Base-by-base conservation (phyloP, 2,329 filamentous ascomycete species). In the Aureobasidium sp. region DNA sequence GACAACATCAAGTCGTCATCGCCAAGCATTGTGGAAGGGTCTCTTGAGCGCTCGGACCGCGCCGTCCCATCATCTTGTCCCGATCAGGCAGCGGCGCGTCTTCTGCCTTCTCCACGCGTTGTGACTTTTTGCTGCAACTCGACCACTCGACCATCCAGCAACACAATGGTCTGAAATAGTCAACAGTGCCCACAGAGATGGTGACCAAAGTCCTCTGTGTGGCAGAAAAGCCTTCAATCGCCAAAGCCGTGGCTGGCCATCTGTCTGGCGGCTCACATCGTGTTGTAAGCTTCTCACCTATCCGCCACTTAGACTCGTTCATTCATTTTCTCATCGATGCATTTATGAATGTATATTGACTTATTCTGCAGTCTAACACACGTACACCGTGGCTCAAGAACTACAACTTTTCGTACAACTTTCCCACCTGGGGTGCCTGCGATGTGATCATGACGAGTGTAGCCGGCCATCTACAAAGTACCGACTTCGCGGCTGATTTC, bases 401-500 rank as follows among this genome's bases (percentile, higher is more conserved):
- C 69, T 97, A 96, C 76, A 81, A 85, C 29, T 99, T 99, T 70
- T 81, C 87, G 47, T 99, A 94, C 75, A 85, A 90, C 71, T 99
- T 99, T 72, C 81, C 78, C 49, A 79, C 81, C 65, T 96, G 90
- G 88, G 91, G 92, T 21, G 80, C 79, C 63, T 96, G 89, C 72
- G 79, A 84, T 13, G 93, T 96, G 49, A 91, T 87, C 45, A 97
- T 99, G 89, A 99, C 94, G 60, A 91, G 88, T 64, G 94, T 99
- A 25, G 79, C 88, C 11, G 94, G 94, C 13, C 94, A 99, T 74
- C 80, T 99, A 65, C 91, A 89, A 33, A 80, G 79, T n/a, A 77
- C 87, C 46, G 89, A 95, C 57, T 96, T 99, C 68, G 82, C 83
- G 19, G 71, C 78, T 9, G 82, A 86, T 60, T 92, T 87, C 74